Conservation (phyloP, 331 rosid genomes). For the Dryas integrifolia region DNA sequence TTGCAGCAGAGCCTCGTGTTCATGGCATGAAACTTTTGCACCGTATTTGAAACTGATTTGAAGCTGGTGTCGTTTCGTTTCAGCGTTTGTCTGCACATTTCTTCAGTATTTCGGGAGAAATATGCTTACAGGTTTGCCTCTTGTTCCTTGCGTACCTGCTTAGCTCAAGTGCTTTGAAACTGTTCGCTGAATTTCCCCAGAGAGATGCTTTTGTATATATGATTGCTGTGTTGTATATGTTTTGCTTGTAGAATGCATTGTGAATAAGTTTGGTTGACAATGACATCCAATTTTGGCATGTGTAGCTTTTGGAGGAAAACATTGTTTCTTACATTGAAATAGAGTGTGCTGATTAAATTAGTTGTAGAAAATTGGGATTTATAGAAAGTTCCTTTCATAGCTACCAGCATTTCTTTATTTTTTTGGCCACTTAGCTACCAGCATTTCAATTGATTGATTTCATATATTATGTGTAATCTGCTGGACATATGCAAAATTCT, state of each 20-base stretch:
- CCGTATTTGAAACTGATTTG: not conserved
- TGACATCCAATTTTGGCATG: not conserved
- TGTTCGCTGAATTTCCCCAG: slow-evolving; percentile 34
- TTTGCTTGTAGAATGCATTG: not conserved
- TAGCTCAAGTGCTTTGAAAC: slow-evolving; percentile 13
- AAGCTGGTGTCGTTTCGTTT: not conserved
- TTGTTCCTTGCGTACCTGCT: not conserved
- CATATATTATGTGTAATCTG: not conserved
- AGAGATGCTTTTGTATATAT: not conserved
- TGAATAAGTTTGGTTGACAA: not conserved
- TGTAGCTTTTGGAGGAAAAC: not conserved
- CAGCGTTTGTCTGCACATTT: not conserved
- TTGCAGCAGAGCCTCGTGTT: too few species aligned
- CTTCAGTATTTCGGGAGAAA: not conserved
- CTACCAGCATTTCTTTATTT: not conserved
- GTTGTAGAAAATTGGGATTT: not conserved
- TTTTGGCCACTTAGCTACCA: not conserved
- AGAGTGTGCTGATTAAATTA: not conserved
- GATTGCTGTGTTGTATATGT: not conserved
- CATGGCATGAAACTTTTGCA: too few species aligned
- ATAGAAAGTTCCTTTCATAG: not conserved
- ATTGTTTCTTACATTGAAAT: not conserved
- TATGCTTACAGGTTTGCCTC: slow-evolving; percentile 44
- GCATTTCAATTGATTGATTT: not conserved
- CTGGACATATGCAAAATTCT: not conserved